These are phyloP conservation scores for Lentinula guzmanii DNA, from an alignment of 768 basidiomycete species.

Conservation along the genomic window DNA sequence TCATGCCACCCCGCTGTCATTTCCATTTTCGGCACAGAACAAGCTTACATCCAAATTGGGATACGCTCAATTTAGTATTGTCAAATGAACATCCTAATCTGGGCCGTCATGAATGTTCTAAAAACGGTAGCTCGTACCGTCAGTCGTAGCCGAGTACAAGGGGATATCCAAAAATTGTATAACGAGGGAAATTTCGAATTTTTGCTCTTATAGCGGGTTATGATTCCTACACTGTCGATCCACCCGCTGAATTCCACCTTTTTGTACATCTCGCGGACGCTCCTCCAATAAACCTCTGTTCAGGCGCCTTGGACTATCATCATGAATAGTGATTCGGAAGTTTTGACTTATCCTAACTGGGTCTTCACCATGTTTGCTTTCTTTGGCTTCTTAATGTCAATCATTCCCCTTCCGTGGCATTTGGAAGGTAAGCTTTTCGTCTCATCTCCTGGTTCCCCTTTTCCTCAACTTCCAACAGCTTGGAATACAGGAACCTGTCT, in stretches of 20 bases:
- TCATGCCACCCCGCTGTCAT: neutral
- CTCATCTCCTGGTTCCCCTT: neutral
- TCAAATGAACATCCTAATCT: slow-evolving; percentile 21
- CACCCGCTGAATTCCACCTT: slow-evolving; percentile 20
- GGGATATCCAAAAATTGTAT: slow-evolving; percentile 37
- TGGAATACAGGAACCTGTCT: slow-evolving; percentile 53
- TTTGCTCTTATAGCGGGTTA: slow-evolving; percentile 30
- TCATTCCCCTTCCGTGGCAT: slow-evolving; percentile 66
- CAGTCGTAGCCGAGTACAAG: slow-evolving; percentile 26
- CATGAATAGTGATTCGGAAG: neutral
- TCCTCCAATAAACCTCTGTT: neutral
- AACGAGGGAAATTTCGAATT: slow-evolving; percentile 25
- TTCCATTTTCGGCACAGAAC: slow-evolving; percentile 21
- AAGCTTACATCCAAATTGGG: slow-evolving; percentile 29
- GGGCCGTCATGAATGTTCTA: slow-evolving; percentile 4
- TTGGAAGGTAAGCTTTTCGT: slow-evolving; percentile 40
- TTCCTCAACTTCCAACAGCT: slow-evolving; percentile 15
- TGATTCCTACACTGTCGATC: slow-evolving; percentile 2
- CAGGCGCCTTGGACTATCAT: neutral
- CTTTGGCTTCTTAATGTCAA: slow-evolving; percentile 47
- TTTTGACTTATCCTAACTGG: slow-evolving; percentile 31
- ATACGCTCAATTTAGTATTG: slow-evolving; percentile 5
- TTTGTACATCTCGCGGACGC: slow-evolving; percentile 23
- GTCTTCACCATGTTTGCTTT: slow-evolving; percentile 48
- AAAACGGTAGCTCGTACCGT: slow-evolving; percentile 1